Evolutionary conservation across 225 moss, liverwort and hornwort species (phyloP), one percentile per base, ranked within the genome.

Genomic region (Polytrichum commune): DNA sequence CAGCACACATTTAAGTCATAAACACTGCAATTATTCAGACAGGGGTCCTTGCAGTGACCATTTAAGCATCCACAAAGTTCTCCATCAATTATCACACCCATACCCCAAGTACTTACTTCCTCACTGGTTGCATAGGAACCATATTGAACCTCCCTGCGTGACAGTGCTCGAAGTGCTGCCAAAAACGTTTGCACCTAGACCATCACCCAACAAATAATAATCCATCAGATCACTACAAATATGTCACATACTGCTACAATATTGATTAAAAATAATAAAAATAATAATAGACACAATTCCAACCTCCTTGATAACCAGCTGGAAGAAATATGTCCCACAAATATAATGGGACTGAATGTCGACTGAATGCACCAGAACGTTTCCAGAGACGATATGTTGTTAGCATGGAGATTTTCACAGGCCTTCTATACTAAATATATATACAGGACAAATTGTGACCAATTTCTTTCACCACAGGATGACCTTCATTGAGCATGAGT

Each of bases 71-170:
- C 58, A 58, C 2, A 1, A 58, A 58, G 6, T 24, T 7, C 22
- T 23, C 58, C 8, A 18, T 18, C 56, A 58, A 58, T 6, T 23
- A 58, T 58, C 22, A 58, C 20, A 20, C 22, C 58, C 9, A 7
- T 22, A 58, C 7, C 55, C 69, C 30, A 28, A 27, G 23, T 5
- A 78, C 87, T 72, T 73, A 95, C 95, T 88, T 95, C 95, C 71
- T 95, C 93, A 77, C 76, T 80, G 55, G 95, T 95, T 77, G 95
- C 95, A 72, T 95, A 93, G n/a, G 95, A 82, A 63, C 95, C 95
- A 64, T 95, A 95, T 74, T 95, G 95, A 27, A 95, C 93, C 76
- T 95, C 95, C 77, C 91, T 82, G 38, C 95, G 89, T 18, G 95
- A 88, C 55, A 91, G 78, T 75, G 95, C 95, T 80, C 91, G 90